Percentiles rank a stretch among this genome's conserved stretches.
Evolutionary conservation across 345 rosid genomes (phyloP).

Genomic region (Populus pruinosa): DNA sequence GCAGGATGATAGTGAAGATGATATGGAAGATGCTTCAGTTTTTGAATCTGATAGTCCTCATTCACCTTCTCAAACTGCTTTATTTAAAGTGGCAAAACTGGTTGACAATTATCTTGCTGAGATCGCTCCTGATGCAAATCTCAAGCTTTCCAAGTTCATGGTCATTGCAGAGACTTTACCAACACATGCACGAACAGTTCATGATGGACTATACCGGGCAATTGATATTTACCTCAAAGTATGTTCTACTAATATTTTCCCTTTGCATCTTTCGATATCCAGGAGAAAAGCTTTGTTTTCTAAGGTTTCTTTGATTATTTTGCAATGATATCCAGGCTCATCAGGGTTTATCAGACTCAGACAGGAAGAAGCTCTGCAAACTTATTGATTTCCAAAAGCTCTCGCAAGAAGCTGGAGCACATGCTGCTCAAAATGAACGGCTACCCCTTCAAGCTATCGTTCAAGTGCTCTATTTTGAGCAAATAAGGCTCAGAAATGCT

Average conservation of each 20-base stretch:
- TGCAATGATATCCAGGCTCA: slow-evolving; percentile 53
- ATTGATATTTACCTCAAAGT: slow-evolving; percentile 90
- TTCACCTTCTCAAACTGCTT: slow-evolving; percentile 77
- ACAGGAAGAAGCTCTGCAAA: slow-evolving; percentile 77
- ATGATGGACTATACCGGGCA: slow-evolving; percentile 89
- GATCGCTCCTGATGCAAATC: slow-evolving; percentile 92
- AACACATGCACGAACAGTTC: slow-evolving; percentile 77
- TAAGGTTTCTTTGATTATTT: neutral
- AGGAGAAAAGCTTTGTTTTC: no score
- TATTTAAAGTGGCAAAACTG: slow-evolving; percentile 79
- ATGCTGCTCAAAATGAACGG: slow-evolving; percentile 93
- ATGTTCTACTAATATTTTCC: slow-evolving; percentile 12
- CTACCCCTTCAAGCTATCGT: slow-evolving; percentile 94
- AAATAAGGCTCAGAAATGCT: slow-evolving; percentile 74
- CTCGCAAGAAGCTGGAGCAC: slow-evolving; percentile 96
- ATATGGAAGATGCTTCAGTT: slow-evolving; percentile 69
- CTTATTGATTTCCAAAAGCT: slow-evolving; percentile 93
- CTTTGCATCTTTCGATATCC: neutral
- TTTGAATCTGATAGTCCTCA: slow-evolving; percentile 76
- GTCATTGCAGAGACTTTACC: slow-evolving; percentile 86
- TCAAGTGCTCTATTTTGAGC: slow-evolving; percentile 96
- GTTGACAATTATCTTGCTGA: slow-evolving; percentile 92
- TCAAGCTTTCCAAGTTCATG: slow-evolving; percentile 82
- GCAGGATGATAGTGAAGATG: slow-evolving; percentile 90
- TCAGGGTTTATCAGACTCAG: slow-evolving; percentile 66